Evolutionary conservation across 495 filamentous ascomycete species (phyloP).

Genomic region (Geopyxis carbonaria): DNA sequence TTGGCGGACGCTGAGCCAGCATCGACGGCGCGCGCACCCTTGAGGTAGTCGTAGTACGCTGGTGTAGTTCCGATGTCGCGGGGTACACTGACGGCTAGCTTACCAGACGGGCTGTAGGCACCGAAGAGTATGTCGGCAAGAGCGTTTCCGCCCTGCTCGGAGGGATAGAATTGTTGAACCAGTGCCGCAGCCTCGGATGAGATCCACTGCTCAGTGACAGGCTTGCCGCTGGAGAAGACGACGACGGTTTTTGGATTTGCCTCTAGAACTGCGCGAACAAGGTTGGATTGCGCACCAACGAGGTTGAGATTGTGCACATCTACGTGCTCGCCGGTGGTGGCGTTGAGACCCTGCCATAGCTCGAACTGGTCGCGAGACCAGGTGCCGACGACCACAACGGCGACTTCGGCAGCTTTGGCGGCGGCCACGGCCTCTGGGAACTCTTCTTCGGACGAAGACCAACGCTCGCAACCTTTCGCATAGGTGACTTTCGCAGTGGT

Average conservation of each 20-base stretch:
- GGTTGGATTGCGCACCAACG: conserved; percentile 50
- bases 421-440: conserved; percentile 45
- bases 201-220: conserved; percentile 52
- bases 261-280: conserved; percentile 44
- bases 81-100: conserved; percentile 41
- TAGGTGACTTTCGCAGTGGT: conserved; percentile 38
- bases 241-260: conserved; percentile 52
- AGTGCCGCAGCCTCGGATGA: conserved; percentile 40
- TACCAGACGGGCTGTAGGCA: conserved; percentile 31
- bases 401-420: conserved; percentile 48
- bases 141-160: conserved; percentile 38
- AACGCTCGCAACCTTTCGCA: conserved; percentile 53
- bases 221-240: conserved; percentile 52
- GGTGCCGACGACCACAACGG: conserved; percentile 54
- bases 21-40: conserved; percentile 40
- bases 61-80: conserved; percentile 47
- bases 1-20: conserved; percentile 35
- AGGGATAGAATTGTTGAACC: conserved; percentile 55
- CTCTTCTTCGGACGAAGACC: conserved; percentile 47
- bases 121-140: conserved; percentile 33
- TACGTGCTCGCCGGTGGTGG: conserved; percentile 46
- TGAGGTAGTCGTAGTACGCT: conserved; percentile 53
- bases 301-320: conserved; percentile 44
- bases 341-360: conserved; percentile 51
- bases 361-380: conserved; percentile 55